These are phyloP conservation scores for Achaetomiella virescens DNA, from an alignment of 495 filamentous ascomycete genomes.

Conservation along the genomic window DNA sequence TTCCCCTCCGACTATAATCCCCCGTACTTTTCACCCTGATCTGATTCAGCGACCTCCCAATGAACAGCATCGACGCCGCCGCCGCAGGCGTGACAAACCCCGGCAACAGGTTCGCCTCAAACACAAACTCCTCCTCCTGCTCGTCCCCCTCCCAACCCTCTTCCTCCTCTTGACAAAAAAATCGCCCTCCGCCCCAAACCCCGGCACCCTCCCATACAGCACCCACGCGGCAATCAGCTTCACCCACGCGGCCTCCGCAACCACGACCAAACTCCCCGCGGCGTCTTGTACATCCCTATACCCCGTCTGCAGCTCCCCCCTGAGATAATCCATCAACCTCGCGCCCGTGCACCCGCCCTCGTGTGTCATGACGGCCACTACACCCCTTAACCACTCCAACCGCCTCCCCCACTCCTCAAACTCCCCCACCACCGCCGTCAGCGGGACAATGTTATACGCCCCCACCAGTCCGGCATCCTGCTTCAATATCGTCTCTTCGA, in stretches of 20 bases:
- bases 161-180: constrained; percentile 53
- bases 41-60: constrained; percentile 82
- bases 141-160: constrained; percentile 2
- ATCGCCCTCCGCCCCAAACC: constrained; percentile 70
- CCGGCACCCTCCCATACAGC: constrained; percentile 74
- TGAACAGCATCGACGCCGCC: constrained; percentile 79
- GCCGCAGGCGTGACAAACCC: constrained; percentile 69
- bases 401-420: constrained; percentile 79
- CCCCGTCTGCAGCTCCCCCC: constrained; percentile 73
- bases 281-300: constrained; percentile 77
- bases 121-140: constrained; percentile 30
- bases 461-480: constrained; percentile 70
- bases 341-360: constrained; percentile 45
- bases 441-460: constrained; percentile 84
- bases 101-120: constrained; percentile 53
- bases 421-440: constrained; percentile 75
- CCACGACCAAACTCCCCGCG: constrained; percentile 58
- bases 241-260: constrained; percentile 87
- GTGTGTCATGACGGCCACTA: constrained; percentile 56
- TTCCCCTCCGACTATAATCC: constrained; percentile 52
- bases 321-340: constrained; percentile 67
- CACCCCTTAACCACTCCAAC: constrained; percentile 80
- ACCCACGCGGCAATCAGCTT: constrained; percentile 85
- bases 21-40: constrained; percentile 50
- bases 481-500: constrained; percentile 69